Percentiles rank a stretch among this genome's conserved stretches.
phyloP scores from a whole-genome alignment of 2,329 filamentous ascomycete genomes.

The Colletotrichum sp. region DNA sequence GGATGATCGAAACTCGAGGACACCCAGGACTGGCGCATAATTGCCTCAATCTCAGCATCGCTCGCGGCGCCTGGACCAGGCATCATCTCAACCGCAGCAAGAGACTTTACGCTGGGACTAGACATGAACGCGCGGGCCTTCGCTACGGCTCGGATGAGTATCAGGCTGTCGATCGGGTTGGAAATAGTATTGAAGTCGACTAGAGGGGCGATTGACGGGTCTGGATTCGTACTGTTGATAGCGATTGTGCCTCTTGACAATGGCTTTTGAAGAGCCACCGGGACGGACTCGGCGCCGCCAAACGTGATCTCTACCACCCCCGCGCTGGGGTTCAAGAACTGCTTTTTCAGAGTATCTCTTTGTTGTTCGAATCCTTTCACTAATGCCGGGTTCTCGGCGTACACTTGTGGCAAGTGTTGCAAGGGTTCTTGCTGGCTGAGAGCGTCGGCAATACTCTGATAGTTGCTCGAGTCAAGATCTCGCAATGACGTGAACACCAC shows the following conservation, averaged over 20 bases:
- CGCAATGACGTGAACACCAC: slow-evolving; percentile 24
- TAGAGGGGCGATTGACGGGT: slow-evolving; percentile 21
- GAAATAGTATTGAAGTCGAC: slow-evolving; percentile 26
- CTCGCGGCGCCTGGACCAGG: slow-evolving; percentile 26
- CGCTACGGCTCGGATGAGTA: slow-evolving; percentile 16
- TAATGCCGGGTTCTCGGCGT: slow-evolving; percentile 20
- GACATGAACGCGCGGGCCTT: slow-evolving; percentile 26
- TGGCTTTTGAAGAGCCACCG: slow-evolving; percentile 26
- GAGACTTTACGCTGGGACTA: slow-evolving; percentile 12
- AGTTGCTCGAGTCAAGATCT: slow-evolving; percentile 12
- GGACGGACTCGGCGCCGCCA: slow-evolving; percentile 18
- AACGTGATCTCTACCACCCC: slow-evolving; percentile 25
- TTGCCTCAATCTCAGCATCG: slow-evolving; percentile 24
- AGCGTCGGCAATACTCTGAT: neutral
- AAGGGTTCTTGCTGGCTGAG: slow-evolving; percentile 23
- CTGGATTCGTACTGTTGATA: slow-evolving; percentile 25
- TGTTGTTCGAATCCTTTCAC: slow-evolving; percentile 21
- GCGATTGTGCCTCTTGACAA: slow-evolving; percentile 25
- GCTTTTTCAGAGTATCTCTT: slow-evolving; percentile 4
- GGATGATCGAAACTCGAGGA: slow-evolving; percentile 27
- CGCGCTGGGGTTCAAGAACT: slow-evolving; percentile 21
- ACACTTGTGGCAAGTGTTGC: slow-evolving; percentile 21
- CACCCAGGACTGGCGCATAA: slow-evolving; percentile 21
- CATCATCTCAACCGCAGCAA: slow-evolving; percentile 18
- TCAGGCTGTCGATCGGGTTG: slow-evolving; percentile 24